A percentile compares a stretch with the other conserved stretches of the same genome.
phyloP scores from a whole-genome alignment of 1,284 basidiomycete species.

The Takashimella tepidaria region DNA sequence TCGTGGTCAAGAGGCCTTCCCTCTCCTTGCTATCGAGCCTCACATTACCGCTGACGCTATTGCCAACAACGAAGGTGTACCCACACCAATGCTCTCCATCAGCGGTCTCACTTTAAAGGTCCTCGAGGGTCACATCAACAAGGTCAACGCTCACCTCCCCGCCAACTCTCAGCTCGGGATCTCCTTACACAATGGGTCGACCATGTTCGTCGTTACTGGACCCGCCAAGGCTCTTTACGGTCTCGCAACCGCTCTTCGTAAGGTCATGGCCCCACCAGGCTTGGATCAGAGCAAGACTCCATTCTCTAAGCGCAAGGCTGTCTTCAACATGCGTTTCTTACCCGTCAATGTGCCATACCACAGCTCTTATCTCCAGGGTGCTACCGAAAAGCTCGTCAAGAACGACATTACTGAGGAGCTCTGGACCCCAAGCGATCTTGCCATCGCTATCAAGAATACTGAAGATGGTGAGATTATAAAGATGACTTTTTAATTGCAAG shows the following conservation, averaged over 20 bases:
- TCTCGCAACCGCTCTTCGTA: slow-evolving; percentile 82
- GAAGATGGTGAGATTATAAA: slow-evolving; percentile 83
- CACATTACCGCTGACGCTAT: slow-evolving; percentile 78
- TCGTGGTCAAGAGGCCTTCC: slow-evolving; percentile 90
- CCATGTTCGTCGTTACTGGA: slow-evolving; percentile 88
- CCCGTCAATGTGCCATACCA: slow-evolving; percentile 95
- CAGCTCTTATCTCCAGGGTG: slow-evolving; percentile 74
- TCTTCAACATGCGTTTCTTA: slow-evolving; percentile 89
- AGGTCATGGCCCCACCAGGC: slow-evolving; percentile 78
- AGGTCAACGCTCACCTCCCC: slow-evolving; percentile 82
- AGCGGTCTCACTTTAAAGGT: slow-evolving; percentile 73
- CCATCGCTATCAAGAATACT: slow-evolving; percentile 84
- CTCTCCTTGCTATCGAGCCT: slow-evolving; percentile 85
- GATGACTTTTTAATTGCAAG: slow-evolving; percentile 14
- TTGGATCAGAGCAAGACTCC: slow-evolving; percentile 90
- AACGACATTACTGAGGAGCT: slow-evolving; percentile 71
- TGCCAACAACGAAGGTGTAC: slow-evolving; percentile 87
- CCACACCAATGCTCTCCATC: slow-evolving; percentile 89
- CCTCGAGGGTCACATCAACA: slow-evolving; percentile 74
- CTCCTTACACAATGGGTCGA: slow-evolving; percentile 87
- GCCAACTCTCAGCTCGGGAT: slow-evolving; percentile 72
- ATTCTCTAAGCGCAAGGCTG: slow-evolving; percentile 89
- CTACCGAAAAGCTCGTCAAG: slow-evolving; percentile 66
- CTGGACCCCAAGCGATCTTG: slow-evolving; percentile 70
- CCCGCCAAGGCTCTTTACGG: slow-evolving; percentile 89